phyloP scores from a whole-genome alignment of 2,329 filamentous ascomycete species.

The Phoma herbarum region DNA sequence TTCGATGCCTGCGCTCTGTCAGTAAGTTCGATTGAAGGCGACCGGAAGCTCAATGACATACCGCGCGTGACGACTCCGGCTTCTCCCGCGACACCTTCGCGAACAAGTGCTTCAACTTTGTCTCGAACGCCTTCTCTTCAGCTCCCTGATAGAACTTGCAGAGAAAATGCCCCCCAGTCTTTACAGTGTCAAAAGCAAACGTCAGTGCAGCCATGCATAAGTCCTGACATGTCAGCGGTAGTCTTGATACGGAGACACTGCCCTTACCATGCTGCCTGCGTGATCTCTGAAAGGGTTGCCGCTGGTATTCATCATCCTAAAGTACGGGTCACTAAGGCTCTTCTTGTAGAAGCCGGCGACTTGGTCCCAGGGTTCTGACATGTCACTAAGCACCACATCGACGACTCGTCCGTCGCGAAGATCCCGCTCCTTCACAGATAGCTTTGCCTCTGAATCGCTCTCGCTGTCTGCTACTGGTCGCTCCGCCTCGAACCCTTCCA shows the following conservation, averaged over 20 bases:
- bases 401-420: slow-evolving; percentile 67
- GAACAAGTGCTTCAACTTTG: slow-evolving; percentile 78
- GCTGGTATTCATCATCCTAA: slow-evolving; percentile 99
- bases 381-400: slow-evolving; percentile 96
- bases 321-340: slow-evolving; percentile 93
- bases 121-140: slow-evolving; percentile 84
- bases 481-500: slow-evolving; percentile 38
- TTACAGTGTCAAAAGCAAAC: slow-evolving; percentile 86
- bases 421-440: slow-evolving; percentile 48
- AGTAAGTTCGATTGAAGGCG: slow-evolving; percentile 5
- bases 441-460: slow-evolving; percentile 33
- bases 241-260: not conserved
- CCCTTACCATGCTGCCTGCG: slow-evolving; percentile 87
- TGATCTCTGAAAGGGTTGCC: slow-evolving; percentile 88
- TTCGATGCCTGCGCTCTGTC: slow-evolving; percentile 71
- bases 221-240: slow-evolving; percentile 67
- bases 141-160: slow-evolving; percentile 97
- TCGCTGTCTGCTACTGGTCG: slow-evolving; percentile 23
- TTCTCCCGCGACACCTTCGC: slow-evolving; percentile 84
- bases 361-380: slow-evolving; percentile 96
- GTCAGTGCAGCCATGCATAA: slow-evolving; percentile 84
- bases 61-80: slow-evolving; percentile 86
- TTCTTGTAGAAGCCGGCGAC: slow-evolving; percentile 80
- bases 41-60: slow-evolving; percentile 51
- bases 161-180: slow-evolving; percentile 84